Evolutionary conservation across 345 rosid genomes (phyloP), one percentile per base, ranked within the genome.

Genomic region (Eucalyptus melliodora): DNA sequence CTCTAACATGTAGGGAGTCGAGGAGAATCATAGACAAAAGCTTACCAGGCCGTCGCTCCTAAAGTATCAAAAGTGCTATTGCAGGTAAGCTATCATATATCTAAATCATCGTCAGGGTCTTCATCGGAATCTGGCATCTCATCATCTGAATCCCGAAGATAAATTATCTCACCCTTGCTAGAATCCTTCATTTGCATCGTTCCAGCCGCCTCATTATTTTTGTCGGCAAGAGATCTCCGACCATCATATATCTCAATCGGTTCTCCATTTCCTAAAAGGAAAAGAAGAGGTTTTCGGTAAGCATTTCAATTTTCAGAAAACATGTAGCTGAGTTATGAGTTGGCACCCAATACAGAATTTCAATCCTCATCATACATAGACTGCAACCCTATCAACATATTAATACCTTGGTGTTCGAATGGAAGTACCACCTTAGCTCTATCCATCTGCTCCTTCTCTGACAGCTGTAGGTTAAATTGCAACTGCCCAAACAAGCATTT

Each of bases 21-120:
- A 37, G 45, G 26, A 72, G 82, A 72, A 72, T 72, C 45, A 5
- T 72, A 37, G 45, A 72, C 6, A 8, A 72, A 37, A 37, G 82
- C 82, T 72, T 72, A 72, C 82, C 82, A 72, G 45, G 45, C 42
- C 9, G 9, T 72, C 15, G 2, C 82, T 72, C 82, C 26, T 72
- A 19, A 72, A 37, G 9, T 72, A 37, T 37, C 15, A 19, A 72
- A 37, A 72, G 82, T 34, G 26, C 27, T 19, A 72, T 72, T 19
- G 45, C 82, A 37, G 45, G 82, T 72, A 37, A 72, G 47, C 49
- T 34, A 77, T 93, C 88, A 98, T 86, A 98, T 96, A 90, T 98
- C 99, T 91, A 97, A 88, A 94, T 98, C 99, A 94, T 97, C 99
- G 89, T 97, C 99, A 40, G 99, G 98, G 88, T 97, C 99, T 90